phyloP scores from a whole-genome alignment of 2,329 filamentous ascomycete species.

The Aspergillus brasiliensis region DNA sequence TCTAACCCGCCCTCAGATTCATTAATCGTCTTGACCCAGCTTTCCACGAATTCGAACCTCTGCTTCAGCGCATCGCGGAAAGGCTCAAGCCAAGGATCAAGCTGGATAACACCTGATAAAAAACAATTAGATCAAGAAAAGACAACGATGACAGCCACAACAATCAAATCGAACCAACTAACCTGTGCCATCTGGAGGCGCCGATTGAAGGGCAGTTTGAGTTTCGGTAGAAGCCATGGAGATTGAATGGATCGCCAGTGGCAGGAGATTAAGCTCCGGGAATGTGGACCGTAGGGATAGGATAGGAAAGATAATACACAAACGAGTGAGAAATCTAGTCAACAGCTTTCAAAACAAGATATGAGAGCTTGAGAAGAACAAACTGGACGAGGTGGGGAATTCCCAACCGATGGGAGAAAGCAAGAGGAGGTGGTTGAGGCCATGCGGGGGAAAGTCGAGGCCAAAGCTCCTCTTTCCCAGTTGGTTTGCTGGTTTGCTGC shows the following conservation, averaged over 20 bases:
- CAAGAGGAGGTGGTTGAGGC: constrained; percentile 6
- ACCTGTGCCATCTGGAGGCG: constrained; percentile 34
- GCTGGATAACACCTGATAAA: constrained; percentile 71
- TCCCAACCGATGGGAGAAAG: constrained; percentile 6
- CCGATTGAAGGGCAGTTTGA: constrained; percentile 4
- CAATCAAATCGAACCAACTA: constrained; percentile 12
- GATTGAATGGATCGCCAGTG: neutral
- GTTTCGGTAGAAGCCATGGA: constrained; percentile 25
- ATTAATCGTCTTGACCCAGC: constrained; percentile 84
- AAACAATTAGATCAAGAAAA: constrained; percentile 6
- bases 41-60: constrained; percentile 75
- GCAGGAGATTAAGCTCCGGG: neutral
- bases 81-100: constrained; percentile 88
- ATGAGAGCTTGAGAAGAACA: neutral
- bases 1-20: constrained; percentile 85
- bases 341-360: neutral
- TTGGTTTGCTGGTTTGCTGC: neutral
- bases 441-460: constrained; percentile 17
- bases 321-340: neutral
- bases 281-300: constrained; percentile 1
- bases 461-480: constrained; percentile 8
- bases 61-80: constrained; percentile 76
- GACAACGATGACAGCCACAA: neutral
- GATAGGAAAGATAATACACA: neutral
- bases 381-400: neutral